Evolutionary conservation across 2,329 filamentous ascomycete species (phyloP), one percentile per base, ranked within the genome.

Genomic region (Amauroascus niger): DNA sequence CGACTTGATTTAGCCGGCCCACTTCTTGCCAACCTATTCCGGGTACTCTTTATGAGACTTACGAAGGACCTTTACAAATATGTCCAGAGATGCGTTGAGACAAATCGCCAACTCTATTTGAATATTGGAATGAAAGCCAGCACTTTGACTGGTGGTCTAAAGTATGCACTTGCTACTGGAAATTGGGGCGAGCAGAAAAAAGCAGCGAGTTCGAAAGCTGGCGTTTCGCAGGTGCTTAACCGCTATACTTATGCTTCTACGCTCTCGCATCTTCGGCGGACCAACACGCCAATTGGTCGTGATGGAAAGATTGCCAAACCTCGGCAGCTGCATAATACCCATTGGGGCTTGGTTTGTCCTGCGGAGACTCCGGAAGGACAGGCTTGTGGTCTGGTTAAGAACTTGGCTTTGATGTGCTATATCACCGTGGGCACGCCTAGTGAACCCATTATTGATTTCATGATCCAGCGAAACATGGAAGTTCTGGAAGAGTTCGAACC

Each of bases 141-240:
- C 58, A 95, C 93, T 18, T 79, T 98, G 61, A 95, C 90, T 18
- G 94, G 93, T 66, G 93, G 91, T 48, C 74, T 98, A 60, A 95
- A 96, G 68, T 98, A 98, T 72, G 96, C 93, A 50, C 77, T 98
- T 58, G 91, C 93, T 24, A 98, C 93, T 13, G 93, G 93, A 61
- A 98, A 98, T 72, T 98, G 93, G 94, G 94, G 93, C 65, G 93
- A 98, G 61, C 93, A 98, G 75, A 98, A 97, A 79, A 98, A 97
- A 76, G 90, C 93, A 18, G 87, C 87, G 63, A 91, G 86, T 62
- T 88, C 90, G 1, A 97, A 94, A 59, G 93, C 93, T 45, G 94
- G 93, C 78, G 93, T 98, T 45, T 97, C 91, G 46, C 93, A 98
- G 73, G 94, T 98, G 72, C 74, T 98, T 65, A 98, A 96, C 75